These are phyloP conservation scores for Aotearoamyces nothofagi DNA, from an alignment of 2,329 filamentous ascomycete genomes.

Conservation along the genomic window DNA sequence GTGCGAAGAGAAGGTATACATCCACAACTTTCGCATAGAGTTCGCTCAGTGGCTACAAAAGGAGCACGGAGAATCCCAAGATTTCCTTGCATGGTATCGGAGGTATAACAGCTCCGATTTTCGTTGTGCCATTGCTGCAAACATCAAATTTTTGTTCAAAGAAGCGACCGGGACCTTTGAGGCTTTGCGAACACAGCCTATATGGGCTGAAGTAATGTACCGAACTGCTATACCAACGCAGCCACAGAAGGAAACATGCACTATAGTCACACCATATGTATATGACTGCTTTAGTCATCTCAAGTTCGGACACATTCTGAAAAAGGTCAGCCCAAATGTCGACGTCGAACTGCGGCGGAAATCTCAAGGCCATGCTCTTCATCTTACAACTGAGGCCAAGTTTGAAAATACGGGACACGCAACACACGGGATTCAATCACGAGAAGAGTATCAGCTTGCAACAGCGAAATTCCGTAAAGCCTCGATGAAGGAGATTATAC, in stretches of 20 bases:
- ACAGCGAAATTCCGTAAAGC: not conserved
- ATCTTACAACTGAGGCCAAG: conserved; percentile 4
- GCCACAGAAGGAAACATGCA: conserved; percentile 22
- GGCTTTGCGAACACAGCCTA: conserved; percentile 12
- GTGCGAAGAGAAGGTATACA: conserved; percentile 22
- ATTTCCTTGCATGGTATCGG: conserved; percentile 38
- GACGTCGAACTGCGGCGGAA: conserved; percentile 16
- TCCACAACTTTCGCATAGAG: conserved; percentile 37
- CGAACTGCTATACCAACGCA: conserved; percentile 17
- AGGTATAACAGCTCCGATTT: conserved; percentile 44
- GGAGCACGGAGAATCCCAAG: conserved; percentile 25
- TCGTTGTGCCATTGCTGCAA: conserved; percentile 39
- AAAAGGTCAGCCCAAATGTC: conserved; percentile 18
- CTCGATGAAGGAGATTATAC: conserved; percentile 11
- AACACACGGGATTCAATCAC: not conserved
- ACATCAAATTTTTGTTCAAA: conserved; percentile 48
- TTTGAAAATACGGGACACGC: not conserved
- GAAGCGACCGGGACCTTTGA: conserved; percentile 34
- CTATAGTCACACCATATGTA: conserved; percentile 57
- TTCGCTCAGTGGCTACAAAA: conserved; percentile 43
- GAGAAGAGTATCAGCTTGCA: not conserved
- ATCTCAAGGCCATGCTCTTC: conserved; percentile 3
- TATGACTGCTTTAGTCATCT: conserved; percentile 48
- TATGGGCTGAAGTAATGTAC: conserved; percentile 22
- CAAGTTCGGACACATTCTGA: conserved; percentile 38